Percentiles rank a stretch among this genome's conserved stretches.
Conservation (phyloP, 2,329 filamentous ascomycete genomes). For the Albifimbria verrucaria region DNA sequence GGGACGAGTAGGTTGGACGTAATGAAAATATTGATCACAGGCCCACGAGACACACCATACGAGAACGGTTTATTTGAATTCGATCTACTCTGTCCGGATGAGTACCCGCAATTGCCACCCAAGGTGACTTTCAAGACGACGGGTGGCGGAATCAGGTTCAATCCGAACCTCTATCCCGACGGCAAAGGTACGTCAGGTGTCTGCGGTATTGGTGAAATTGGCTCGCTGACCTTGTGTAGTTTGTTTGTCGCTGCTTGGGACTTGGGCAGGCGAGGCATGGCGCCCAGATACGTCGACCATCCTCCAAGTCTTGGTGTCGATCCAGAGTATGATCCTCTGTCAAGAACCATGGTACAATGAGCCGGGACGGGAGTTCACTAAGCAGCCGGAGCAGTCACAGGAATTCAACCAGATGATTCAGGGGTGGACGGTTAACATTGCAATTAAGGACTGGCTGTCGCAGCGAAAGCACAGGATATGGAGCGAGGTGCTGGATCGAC, state of each 20-base stretch:
- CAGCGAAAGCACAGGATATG: neutral
- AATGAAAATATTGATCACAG: conserved; percentile 49
- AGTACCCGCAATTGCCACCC: conserved; percentile 42
- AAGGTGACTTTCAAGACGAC: conserved; percentile 16
- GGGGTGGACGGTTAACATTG: neutral
- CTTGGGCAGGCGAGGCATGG: conserved; percentile 47
- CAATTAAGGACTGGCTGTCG: neutral
- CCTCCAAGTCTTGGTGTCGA: conserved; percentile 50
- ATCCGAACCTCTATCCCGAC: conserved; percentile 48
- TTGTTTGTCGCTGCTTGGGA: conserved; percentile 47
- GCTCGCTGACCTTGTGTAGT: conserved; percentile 25
- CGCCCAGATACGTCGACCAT: conserved; percentile 42
- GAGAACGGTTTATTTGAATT: conserved; percentile 54
- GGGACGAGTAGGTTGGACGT: conserved; percentile 41
- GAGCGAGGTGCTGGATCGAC: neutral
- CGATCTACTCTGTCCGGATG: conserved; percentile 39
- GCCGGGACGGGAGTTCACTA: conserved; percentile 33
- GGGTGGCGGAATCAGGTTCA: conserved; percentile 15
- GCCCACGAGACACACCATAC: conserved; percentile 48
- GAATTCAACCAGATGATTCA: neutral
- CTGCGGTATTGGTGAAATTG: neutral
- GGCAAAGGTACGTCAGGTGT: conserved; percentile 37
- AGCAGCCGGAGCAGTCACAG: neutral
- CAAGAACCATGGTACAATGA: conserved; percentile 54
- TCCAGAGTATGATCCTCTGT: conserved; percentile 56